phyloP scores from a whole-genome alignment of 345 rosid species.

The Citrus reticulata region DNA sequence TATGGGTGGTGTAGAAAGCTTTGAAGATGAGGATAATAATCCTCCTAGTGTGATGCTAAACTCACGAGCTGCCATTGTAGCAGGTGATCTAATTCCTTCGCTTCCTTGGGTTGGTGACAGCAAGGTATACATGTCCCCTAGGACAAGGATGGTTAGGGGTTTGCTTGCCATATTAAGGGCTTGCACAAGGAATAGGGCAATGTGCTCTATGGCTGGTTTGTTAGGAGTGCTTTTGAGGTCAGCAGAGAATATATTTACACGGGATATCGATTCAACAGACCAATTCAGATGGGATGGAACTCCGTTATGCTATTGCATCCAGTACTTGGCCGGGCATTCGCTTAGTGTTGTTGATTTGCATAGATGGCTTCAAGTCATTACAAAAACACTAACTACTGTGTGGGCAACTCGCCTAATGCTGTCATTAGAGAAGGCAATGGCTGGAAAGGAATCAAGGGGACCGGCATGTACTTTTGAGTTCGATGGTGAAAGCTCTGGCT shows the following conservation, averaged over 20 bases:
- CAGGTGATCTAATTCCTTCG: slow-evolving; percentile 91
- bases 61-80: slow-evolving; percentile 95
- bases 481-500: slow-evolving; percentile 99
- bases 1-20: slow-evolving; percentile 99
- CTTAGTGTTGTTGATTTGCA: slow-evolving; percentile 79
- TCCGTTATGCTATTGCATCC: slow-evolving; percentile 78
- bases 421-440: slow-evolving; percentile 83
- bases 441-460: slow-evolving; percentile 94
- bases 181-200: slow-evolving; percentile 98
- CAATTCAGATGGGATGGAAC: slow-evolving; percentile 67
- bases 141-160: slow-evolving; percentile 91
- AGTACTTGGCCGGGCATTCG: slow-evolving; percentile 88
- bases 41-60: slow-evolving; percentile 99
- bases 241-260: slow-evolving; percentile 71
- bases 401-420: slow-evolving; percentile 81
- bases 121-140: slow-evolving; percentile 74
- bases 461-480: slow-evolving; percentile 92
- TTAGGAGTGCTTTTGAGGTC: slow-evolving; percentile 81
- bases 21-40: slow-evolving; percentile 85
- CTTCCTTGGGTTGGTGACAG: slow-evolving; percentile 77
- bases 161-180: slow-evolving; percentile 88
- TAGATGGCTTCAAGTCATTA: slow-evolving; percentile 73
- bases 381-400: slow-evolving; percentile 47
- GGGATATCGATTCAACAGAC: slow-evolving; percentile 48
- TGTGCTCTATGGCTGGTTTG: slow-evolving; percentile 95